Evolutionary conservation across 139 green algal species (phyloP), one percentile per base, ranked within the genome.

Genomic region (Pleodorina starrii): DNA sequence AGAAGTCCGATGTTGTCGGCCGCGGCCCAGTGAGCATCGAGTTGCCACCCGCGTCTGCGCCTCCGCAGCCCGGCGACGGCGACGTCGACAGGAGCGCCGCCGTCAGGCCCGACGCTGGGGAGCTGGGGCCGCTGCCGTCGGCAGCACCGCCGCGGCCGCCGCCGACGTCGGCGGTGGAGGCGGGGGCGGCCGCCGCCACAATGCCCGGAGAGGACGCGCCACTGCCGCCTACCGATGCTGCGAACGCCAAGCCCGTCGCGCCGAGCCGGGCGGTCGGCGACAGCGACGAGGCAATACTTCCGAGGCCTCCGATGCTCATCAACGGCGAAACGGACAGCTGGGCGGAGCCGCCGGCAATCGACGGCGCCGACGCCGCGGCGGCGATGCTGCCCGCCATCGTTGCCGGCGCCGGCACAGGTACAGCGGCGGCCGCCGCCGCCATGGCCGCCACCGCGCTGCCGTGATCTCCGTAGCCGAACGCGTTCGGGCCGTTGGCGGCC

Each of bases 271-370:
- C 40, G 40, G 42, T 19, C 72, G 72, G 42, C 40, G 72, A 54
- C 10, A 80, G 29, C 25, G 72, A 80, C 23, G 72, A 54, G 11
- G 72, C 72, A 40, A 80, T 80, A 40, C 42, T 80, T 46, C 68
- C 68, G 10, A 76, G 68, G 0, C 68, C 68, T 10, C 35, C 21
- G 1, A 76, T 32, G 38, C 68, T 46, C 32, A 76, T 46, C 32
- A 76, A 32, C 35, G 32, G 68, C 25, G 68, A 76, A 17, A 76
- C 14, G 32, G 32, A n/a, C 11, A 44, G 16, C 11, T 32, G 21
- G 68, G 57, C 57, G 57, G 57, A 11, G 57, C 68, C 17, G 38
- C 35, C 68, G 68, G 35, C 68, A 57, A 54, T 14, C 21, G 38
- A 25, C 7, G 69, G 72, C 38, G 16, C 3, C 72, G 16, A 10